Percentiles rank a stretch among this genome's conserved stretches.
Evolutionary conservation across 306 rosid genomes (phyloP).

Genomic region (Canavalia ensiformis): DNA sequence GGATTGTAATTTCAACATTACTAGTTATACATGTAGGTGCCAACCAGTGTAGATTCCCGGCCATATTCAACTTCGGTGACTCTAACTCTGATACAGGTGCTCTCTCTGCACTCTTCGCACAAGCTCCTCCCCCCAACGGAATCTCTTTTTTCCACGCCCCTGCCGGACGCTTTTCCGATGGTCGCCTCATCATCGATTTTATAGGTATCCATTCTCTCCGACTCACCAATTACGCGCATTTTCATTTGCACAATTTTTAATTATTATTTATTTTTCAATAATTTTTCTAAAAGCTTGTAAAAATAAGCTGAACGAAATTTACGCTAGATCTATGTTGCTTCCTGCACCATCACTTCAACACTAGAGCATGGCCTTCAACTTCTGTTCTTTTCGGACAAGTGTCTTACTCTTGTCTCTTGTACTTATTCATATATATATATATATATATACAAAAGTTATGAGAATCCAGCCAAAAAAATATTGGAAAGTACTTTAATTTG

Average conservation of each 20-base stretch:
- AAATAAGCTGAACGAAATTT: background rate
- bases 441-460: too few species aligned
- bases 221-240: background rate
- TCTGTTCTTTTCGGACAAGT: too few species aligned
- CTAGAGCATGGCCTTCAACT: too few species aligned
- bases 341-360: too few species aligned
- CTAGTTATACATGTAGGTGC: background rate
- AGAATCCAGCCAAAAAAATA: too few species aligned
- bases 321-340: too few species aligned
- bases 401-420: too few species aligned
- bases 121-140: constrained; percentile 72
- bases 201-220: constrained; percentile 44
- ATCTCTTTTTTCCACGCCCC: constrained; percentile 62
- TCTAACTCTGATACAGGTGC: constrained; percentile 76
- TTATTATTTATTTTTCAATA: too few species aligned
- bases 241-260: too few species aligned
- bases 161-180: constrained; percentile 66
- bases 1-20: constrained; percentile 38
- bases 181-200: constrained; percentile 70
- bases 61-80: constrained; percentile 72
- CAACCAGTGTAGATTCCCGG: constrained; percentile 50
- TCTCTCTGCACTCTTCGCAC: constrained; percentile 65
- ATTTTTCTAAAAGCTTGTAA: too few species aligned
- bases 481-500: too few species aligned
- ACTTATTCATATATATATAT: too few species aligned